Percentiles rank a stretch among this genome's conserved stretches.
Evolutionary conservation across 2,329 filamentous ascomycete species (phyloP).

Genomic region (Microsporum canis): DNA sequence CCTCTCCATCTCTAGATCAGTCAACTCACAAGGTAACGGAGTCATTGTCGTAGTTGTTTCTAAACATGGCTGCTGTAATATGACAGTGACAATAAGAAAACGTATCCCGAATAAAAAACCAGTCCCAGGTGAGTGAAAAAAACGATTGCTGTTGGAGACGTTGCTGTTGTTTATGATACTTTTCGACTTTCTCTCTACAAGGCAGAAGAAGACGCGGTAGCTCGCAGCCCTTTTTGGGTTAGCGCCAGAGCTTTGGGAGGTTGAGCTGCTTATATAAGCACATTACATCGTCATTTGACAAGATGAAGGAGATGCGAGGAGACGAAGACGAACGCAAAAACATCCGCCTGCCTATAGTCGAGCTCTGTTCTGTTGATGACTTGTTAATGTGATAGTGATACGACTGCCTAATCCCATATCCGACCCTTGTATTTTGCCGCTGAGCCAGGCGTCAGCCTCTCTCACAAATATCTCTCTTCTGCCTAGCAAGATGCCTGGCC

Average conservation of each 20-base stretch:
- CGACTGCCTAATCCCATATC: neutral
- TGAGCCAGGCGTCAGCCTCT: constrained; percentile 10
- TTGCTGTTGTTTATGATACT: neutral
- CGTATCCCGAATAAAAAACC: neutral
- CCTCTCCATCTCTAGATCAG: neutral
- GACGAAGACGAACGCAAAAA: neutral
- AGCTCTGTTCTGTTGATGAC: neutral
- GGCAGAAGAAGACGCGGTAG: constrained; percentile 15
- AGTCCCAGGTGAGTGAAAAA: constrained; percentile 3
- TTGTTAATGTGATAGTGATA: neutral
- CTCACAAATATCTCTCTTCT: neutral
- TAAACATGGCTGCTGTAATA: constrained; percentile 62
- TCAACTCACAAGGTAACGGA: constrained; percentile 87
- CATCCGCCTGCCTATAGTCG: neutral
- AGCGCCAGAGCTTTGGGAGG: constrained; percentile 5
- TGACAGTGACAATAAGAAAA: constrained; percentile 6
- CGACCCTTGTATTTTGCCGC: neutral
- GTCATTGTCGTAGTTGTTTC: constrained; percentile 99
- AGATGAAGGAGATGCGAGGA: neutral
- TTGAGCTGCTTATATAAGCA: neutral
- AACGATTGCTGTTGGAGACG: neutral
- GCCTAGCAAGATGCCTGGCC: constrained; percentile 57
- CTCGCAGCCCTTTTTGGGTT: constrained; percentile 14
- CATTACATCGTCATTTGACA: neutral
- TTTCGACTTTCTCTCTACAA: neutral